A percentile compares a stretch with the other conserved stretches of the same genome.
Conservation (phyloP, 2,329 filamentous ascomycete genomes). For the Arthrobotrys pseudoclavata region DNA sequence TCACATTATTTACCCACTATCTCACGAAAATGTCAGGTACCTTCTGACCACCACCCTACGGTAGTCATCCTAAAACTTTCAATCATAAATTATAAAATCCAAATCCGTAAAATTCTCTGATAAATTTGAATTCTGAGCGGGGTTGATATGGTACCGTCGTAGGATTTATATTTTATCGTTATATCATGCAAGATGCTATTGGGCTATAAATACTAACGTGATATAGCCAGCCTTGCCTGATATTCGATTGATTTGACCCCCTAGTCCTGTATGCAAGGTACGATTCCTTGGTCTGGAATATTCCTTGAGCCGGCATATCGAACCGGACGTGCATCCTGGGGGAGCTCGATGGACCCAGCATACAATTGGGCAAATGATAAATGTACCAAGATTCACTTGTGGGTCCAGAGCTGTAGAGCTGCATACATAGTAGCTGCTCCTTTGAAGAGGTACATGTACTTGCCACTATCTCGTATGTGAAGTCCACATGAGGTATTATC, state of each 20-base stretch:
- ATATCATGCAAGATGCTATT: slow-evolving; percentile 14
- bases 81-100: slow-evolving; percentile 4
- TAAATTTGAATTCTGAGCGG: not conserved
- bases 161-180: slow-evolving; percentile 19
- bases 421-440: not conserved
- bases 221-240: slow-evolving; percentile 21
- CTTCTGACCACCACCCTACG: not conserved
- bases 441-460: not conserved
- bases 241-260: slow-evolving; percentile 18
- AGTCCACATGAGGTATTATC: not conserved
- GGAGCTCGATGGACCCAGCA: slow-evolving; percentile 2
- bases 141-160: not conserved
- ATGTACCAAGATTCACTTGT: not conserved
- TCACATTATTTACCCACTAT: not conserved
- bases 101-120: not conserved
- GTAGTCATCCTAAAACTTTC: not conserved
- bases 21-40: not conserved
- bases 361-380: not conserved
- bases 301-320: slow-evolving; percentile 18
- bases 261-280: slow-evolving; percentile 17
- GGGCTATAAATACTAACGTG: slow-evolving; percentile 5
- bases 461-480: not conserved
- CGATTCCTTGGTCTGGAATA: not conserved
- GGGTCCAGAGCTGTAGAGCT: not conserved
- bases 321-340: not conserved